Base-by-base conservation (phyloP, 805 yeast species). In the Hanseniaspora meyeri region DNA sequence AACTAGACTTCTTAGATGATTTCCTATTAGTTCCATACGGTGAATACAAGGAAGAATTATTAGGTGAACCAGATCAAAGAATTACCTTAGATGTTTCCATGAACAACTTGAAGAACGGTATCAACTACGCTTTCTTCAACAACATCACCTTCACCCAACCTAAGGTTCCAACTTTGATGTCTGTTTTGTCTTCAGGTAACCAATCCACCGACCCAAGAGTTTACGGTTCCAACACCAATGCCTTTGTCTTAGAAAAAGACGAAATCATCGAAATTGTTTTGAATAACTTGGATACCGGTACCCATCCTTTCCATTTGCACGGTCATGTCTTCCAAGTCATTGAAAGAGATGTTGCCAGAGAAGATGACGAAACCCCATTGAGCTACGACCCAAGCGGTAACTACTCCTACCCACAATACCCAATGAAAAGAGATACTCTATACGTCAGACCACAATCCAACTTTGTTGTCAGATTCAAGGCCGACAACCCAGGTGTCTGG, bases 401-500 rank as follows among this genome's bases (percentile, higher is more conserved):
- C 52, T 70, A 71, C 16, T 75, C 70, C 37, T 80, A 73, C 70
- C 93, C 95, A 46, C 80, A 81, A 56, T 73, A 75, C 64, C 97
- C 98, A 60, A 78, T 86, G 82, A 72, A 79, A 59, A 83, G 98
- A 74, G 98, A 93, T 68, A 80, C 85, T 10, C 72, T 85, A 11
- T 83, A 81, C 64, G 87, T 86, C 49, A 78, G 81, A 67, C 89
- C 95, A 31, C 86, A 86, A 66, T 89, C 96, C 1, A 83, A 87
- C 73, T 77, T 89, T 65, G 90, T 87, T 36, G 66, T 91, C 60
- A 80, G 97, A 68, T 91, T 89, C 77, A 80, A 78, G 66, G 95
- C 97, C 55, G 83, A 85, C 68, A 93, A 93, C 70, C 98, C 97
- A 36, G 98, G 98, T 74, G 90, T 90, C 46, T 91, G 97, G 98